These are phyloP conservation scores for Penicillium sp. DNA, from an alignment of 2,329 filamentous ascomycete genomes.

Conservation along the genomic window DNA sequence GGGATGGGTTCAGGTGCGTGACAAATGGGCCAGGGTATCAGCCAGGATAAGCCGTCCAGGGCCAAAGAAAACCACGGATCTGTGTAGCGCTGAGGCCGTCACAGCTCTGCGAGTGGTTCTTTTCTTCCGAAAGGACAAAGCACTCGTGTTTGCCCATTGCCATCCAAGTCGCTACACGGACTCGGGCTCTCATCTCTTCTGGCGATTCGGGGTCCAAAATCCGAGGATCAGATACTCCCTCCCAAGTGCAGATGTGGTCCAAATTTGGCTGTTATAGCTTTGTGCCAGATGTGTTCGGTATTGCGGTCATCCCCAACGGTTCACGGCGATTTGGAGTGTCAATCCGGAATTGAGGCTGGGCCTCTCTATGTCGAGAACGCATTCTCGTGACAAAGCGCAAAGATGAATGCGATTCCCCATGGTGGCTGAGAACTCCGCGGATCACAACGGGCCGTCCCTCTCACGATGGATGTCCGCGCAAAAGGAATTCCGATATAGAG, in stretches of 20 bases:
- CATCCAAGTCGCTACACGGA: slow-evolving; percentile 3
- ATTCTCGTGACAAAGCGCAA: not conserved
- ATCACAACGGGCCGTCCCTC: not conserved
- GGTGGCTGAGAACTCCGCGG: not conserved
- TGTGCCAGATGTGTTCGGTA: not conserved
- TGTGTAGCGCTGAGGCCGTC: slow-evolving; percentile 20
- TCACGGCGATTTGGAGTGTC: not conserved
- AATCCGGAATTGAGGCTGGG: not conserved
- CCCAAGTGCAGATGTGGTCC: not conserved
- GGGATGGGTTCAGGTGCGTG: slow-evolving; percentile 20
- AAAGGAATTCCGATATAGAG: not conserved
- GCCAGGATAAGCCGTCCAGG: slow-evolving; percentile 21
- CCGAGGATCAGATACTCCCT: not conserved
- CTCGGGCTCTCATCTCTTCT: slow-evolving; percentile 7
- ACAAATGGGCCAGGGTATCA: slow-evolving; percentile 17
- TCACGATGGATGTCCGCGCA: not conserved
- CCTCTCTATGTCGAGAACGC: not conserved
- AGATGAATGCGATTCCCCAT: not conserved
- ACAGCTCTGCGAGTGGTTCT: slow-evolving; percentile 15
- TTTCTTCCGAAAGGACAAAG: slow-evolving; percentile 22
- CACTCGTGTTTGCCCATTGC: slow-evolving; percentile 12
- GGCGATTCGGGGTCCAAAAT: not conserved
- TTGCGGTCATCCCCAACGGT: not conserved
- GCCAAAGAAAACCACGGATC: slow-evolving; percentile 19
- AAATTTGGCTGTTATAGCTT: not conserved